Percentiles rank a stretch among this genome's conserved stretches.
Conservation (phyloP, 192 early-diverging fungal species). For the Haplosporangium gracile region DNA sequence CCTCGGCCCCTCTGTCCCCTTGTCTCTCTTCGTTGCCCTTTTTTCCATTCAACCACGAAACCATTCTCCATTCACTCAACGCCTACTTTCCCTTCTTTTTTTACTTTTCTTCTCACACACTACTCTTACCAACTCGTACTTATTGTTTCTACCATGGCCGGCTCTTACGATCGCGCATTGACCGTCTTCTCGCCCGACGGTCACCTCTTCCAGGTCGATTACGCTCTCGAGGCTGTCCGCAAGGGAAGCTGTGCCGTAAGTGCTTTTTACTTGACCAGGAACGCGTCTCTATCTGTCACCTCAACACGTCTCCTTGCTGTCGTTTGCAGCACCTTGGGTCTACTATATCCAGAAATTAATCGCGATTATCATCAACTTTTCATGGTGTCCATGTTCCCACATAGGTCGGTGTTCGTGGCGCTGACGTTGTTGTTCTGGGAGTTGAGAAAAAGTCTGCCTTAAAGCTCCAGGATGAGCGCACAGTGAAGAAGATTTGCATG, state of each 20-base stretch:
- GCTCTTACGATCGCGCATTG: slow-evolving; percentile 76
- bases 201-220: slow-evolving; percentile 99
- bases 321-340: background rate
- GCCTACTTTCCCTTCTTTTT: background rate
- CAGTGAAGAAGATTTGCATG: slow-evolving; percentile 96
- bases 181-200: slow-evolving; percentile 99
- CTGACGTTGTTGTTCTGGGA: slow-evolving; percentile 91
- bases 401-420: slow-evolving; percentile 96
- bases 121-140: background rate
- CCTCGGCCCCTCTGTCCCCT: background rate
- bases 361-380: background rate
- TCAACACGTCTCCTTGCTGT: background rate
- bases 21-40: background rate
- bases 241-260: slow-evolving; percentile 98
- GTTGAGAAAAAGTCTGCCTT: slow-evolving; percentile 97
- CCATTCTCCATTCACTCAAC: background rate
- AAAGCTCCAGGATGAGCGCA: slow-evolving; percentile 98
- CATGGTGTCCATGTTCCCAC: background rate
- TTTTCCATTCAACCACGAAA: slow-evolving; percentile 6
- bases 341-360: background rate
- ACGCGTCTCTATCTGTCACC: slow-evolving; percentile 4
- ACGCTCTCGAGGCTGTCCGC: slow-evolving; percentile 96
- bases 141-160: slow-evolving; percentile 40
- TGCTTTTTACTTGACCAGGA: slow-evolving; percentile 13
- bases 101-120: background rate